These are phyloP conservation scores for Limnanthes douglasii DNA, from an alignment of 345 rosid genomes.

Conservation along the genomic window DNA sequence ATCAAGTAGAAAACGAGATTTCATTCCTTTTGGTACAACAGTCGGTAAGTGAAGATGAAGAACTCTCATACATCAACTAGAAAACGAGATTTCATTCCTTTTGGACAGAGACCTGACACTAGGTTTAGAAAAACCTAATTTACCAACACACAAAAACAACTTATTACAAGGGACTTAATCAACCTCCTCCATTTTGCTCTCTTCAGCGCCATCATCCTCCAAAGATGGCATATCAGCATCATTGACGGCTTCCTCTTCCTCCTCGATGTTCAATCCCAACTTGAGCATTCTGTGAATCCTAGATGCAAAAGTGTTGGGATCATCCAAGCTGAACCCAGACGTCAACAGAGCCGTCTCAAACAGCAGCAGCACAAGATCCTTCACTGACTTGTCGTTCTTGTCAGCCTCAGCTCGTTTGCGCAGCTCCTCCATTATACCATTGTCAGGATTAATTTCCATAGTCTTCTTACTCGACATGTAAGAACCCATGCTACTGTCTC, in stretches of 20 bases:
- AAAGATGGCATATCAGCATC: slow-evolving; percentile 68
- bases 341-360: slow-evolving; percentile 72
- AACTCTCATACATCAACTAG: too few species aligned
- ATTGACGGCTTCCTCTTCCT: slow-evolving; percentile 34
- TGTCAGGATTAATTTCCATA: slow-evolving; percentile 79
- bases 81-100: too few species aligned
- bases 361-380: slow-evolving; percentile 60
- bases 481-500: slow-evolving; percentile 83
- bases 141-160: too few species aligned
- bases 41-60: too few species aligned
- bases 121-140: too few species aligned
- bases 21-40: too few species aligned
- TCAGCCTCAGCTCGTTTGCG: slow-evolving; percentile 74
- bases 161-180: too few species aligned
- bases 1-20: too few species aligned
- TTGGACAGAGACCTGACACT: too few species aligned
- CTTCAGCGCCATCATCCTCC: slow-evolving; percentile 76
- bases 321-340: slow-evolving; percentile 82
- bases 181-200: slow-evolving; percentile 93
- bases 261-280: slow-evolving; percentile 71
- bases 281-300: slow-evolving; percentile 90
- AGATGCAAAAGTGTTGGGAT: slow-evolving; percentile 64
- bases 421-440: slow-evolving; percentile 81
- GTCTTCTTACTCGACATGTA: slow-evolving; percentile 95
- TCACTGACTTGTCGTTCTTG: slow-evolving; percentile 75